A percentile compares a stretch with the other conserved stretches of the same genome.
These are phyloP conservation scores for Clarireedia paspali DNA, from an alignment of 2,329 filamentous ascomycete genomes.

Conservation along the genomic window DNA sequence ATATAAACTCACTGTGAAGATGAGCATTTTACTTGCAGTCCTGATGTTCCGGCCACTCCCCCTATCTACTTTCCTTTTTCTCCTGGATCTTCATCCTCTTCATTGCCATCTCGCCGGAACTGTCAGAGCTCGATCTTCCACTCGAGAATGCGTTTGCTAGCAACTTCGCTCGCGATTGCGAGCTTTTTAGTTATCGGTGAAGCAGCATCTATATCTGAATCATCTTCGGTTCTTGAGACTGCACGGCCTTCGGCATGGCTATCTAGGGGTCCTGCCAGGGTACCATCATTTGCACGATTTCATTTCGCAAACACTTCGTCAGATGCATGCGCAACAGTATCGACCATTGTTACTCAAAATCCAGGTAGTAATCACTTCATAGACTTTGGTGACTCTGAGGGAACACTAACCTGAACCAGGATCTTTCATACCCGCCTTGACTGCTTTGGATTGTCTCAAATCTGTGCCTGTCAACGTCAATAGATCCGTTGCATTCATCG, in stretches of 20 bases:
- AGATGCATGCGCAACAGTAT: not conserved
- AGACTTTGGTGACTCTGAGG: not conserved
- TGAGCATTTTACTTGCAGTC: no score
- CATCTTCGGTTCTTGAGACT: not conserved
- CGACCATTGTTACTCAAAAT: not conserved
- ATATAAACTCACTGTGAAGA: no score
- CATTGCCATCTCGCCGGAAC: no score
- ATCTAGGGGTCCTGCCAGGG: not conserved
- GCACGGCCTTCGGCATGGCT: not conserved
- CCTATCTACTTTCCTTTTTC: not conserved
- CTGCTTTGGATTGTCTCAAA: constrained; percentile 22
- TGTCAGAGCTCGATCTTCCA: not conserved
- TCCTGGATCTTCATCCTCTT: not conserved
- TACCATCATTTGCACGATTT: not conserved
- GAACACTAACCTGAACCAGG: not conserved
- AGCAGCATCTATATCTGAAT: not conserved
- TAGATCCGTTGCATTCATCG: constrained; percentile 17
- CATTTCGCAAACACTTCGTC: not conserved
- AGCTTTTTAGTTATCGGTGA: not conserved
- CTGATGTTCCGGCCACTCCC: not conserved
- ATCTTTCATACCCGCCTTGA: not conserved
- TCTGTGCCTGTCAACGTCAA: constrained; percentile 19
- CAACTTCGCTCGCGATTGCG: not conserved
- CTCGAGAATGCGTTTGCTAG: not conserved
- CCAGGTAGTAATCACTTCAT: not conserved